phyloP scores from a whole-genome alignment of 768 basidiomycete genomes.

The Sutorius australiensis region DNA sequence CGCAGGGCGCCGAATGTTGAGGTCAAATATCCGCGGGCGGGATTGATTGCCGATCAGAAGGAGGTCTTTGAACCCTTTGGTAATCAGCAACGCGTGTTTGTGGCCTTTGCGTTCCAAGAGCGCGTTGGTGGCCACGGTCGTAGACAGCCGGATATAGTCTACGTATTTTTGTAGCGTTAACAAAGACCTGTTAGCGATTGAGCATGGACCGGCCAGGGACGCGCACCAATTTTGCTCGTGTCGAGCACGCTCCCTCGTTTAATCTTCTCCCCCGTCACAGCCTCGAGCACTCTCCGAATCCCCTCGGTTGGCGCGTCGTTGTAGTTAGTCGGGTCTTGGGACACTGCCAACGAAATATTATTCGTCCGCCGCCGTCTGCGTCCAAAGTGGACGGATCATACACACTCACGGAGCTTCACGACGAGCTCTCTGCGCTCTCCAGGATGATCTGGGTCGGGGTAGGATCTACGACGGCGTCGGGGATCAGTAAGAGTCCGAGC shows the following conservation, averaged over 20 bases:
- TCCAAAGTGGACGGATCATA: background rate
- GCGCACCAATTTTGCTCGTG: conserved; percentile 75
- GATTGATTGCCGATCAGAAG: conserved; percentile 93
- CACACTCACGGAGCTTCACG: conserved; percentile 76
- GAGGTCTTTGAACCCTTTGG: conserved; percentile 87
- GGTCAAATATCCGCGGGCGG: conserved; percentile 90
- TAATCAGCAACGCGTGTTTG: conserved; percentile 86
- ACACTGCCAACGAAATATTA: conserved; percentile 47
- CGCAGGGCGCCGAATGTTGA: conserved; percentile 76
- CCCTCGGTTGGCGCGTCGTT: conserved; percentile 93
- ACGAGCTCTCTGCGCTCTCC: conserved; percentile 70
- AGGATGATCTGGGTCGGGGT: conserved; percentile 63
- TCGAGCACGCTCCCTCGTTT: conserved; percentile 62
- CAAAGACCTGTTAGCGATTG: too few species aligned
- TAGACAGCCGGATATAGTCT: conserved; percentile 91
- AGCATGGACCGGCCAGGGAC: background rate
- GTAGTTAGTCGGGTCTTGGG: conserved; percentile 86
- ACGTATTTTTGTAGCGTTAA: background rate
- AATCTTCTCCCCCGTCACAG: conserved; percentile 64
- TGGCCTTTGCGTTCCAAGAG: conserved; percentile 93
- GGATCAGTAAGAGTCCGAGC: background rate
- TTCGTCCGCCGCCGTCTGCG: background rate
- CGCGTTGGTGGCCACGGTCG: conserved; percentile 95
- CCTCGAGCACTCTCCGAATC: conserved; percentile 81
- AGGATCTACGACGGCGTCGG: conserved; percentile 46